phyloP scores from a whole-genome alignment of 2,329 filamentous ascomycete genomes.

The Colletotrichum falcatum region DNA sequence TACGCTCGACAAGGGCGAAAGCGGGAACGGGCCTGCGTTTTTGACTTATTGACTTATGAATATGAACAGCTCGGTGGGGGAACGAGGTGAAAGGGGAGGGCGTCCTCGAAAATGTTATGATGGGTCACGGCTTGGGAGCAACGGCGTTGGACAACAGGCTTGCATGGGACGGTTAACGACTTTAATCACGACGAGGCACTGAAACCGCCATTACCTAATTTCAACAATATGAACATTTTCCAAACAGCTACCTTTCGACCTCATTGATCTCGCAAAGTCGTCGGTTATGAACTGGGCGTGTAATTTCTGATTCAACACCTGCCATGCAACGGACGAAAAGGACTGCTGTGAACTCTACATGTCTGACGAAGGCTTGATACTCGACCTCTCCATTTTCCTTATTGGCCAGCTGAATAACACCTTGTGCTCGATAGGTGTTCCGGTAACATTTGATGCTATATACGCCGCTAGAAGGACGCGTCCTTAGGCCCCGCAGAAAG shows the following conservation, averaged over 20 bases:
- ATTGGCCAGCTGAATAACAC: background rate
- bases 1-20: constrained; percentile 1
- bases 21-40: background rate
- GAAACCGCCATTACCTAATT: constrained; percentile 26
- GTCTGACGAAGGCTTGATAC: too few relatives aligned
- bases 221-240: background rate
- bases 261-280: background rate
- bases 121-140: constrained; percentile 20
- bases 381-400: background rate
- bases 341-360: background rate
- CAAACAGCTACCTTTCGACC: background rate
- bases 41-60: background rate
- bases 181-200: constrained; percentile 23
- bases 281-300: background rate
- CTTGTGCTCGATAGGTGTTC: too few relatives aligned
- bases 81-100: background rate
- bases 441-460: background rate
- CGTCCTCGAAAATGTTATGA: constrained; percentile 13
- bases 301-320: background rate
- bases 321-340: background rate
- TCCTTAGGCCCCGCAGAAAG: background rate
- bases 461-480: background rate
- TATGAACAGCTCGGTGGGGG: background rate
- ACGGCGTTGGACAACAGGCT: constrained; percentile 20
- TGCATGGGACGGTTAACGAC: constrained; percentile 23